phyloP scores from a whole-genome alignment of 75 land plant species.

The Larix kaempferi region DNA sequence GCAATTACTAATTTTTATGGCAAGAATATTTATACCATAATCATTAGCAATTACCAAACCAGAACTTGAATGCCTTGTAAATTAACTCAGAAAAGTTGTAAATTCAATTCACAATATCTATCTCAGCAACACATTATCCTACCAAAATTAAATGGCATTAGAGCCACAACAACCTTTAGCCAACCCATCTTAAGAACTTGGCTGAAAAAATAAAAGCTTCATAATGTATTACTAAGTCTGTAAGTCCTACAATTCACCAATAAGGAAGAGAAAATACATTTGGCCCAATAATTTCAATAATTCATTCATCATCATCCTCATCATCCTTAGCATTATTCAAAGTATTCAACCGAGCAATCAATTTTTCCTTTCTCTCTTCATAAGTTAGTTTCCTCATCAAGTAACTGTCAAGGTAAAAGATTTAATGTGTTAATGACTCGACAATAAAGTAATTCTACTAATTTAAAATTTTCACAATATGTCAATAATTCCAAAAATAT shows the following conservation, averaged over 20 bases:
- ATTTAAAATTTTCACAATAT: too few species aligned
- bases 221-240: not conserved
- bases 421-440: not conserved
- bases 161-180: not conserved
- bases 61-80: too few species aligned
- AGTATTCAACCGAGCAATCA: conserved; percentile 68
- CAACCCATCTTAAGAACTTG: not conserved
- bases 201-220: not conserved
- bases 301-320: conserved; percentile 37
- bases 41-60: too few species aligned
- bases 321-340: conserved; percentile 53
- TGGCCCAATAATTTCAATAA: not conserved
- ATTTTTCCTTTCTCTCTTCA: conserved; percentile 66
- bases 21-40: too few species aligned
- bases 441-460: too few species aligned
- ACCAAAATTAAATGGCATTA: conserved; percentile 6
- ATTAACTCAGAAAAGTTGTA: not conserved
- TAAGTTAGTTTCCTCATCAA: conserved; percentile 75
- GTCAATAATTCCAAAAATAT: too few species aligned
- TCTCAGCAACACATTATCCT: not conserved
- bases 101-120: not conserved
- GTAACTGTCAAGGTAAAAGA: conserved; percentile 33
- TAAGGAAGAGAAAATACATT: not conserved
- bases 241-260: too few species aligned
- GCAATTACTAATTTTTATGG: too few species aligned